phyloP scores from a whole-genome alignment of 495 filamentous ascomycete genomes.

The Xylaria curta region DNA sequence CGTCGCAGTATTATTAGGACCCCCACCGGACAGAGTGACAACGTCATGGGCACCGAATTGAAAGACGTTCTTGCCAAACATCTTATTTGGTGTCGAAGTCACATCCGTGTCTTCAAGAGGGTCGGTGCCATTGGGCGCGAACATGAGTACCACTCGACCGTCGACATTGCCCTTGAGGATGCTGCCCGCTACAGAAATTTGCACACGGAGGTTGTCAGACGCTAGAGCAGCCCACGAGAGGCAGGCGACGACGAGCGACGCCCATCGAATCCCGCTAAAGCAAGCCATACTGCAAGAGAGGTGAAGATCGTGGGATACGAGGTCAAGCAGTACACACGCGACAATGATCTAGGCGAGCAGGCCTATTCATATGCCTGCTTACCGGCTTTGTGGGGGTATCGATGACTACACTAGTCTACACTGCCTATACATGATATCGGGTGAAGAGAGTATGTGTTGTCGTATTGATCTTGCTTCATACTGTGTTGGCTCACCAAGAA shows the following conservation, averaged over 20 bases:
- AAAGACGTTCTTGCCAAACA: slow-evolving; percentile 30
- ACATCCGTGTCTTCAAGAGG: slow-evolving; percentile 26
- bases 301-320: slow-evolving; percentile 7
- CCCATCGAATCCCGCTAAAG: slow-evolving; percentile 11
- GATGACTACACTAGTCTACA: background rate
- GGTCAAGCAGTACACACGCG: background rate
- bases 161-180: slow-evolving; percentile 25
- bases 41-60: slow-evolving; percentile 17
- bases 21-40: slow-evolving; percentile 22
- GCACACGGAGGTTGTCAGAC: slow-evolving; percentile 17
- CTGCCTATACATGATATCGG: background rate
- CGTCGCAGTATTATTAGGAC: background rate
- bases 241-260: slow-evolving; percentile 16
- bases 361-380: background rate
- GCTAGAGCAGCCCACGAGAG: slow-evolving; percentile 10
- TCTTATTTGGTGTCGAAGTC: slow-evolving; percentile 28
- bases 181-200: slow-evolving; percentile 12
- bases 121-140: slow-evolving; percentile 27
- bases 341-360: background rate
- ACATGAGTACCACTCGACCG: slow-evolving; percentile 28
- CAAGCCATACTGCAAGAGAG: slow-evolving; percentile 10
- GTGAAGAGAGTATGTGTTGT: background rate
- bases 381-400: background rate
- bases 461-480: background rate
- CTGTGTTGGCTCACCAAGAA: background rate